Percentiles rank a stretch among this genome's conserved stretches.
Evolutionary conservation across 139 green algal genomes (phyloP).

Genomic region (Haematococcus sp.): DNA sequence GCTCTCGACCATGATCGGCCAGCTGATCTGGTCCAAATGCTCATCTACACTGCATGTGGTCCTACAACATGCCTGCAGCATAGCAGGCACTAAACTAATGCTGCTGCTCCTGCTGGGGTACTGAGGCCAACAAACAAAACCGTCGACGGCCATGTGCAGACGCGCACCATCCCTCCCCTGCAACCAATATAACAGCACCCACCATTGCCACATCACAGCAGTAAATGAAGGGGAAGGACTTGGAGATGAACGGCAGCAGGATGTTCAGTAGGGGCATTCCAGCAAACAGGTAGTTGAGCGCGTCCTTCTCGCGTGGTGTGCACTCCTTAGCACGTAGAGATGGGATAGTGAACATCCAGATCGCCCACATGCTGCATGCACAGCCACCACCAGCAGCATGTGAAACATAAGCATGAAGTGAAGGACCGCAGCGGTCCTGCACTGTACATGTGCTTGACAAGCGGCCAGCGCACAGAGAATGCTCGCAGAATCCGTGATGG

Average conservation of each 20-base stretch:
- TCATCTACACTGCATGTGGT: too few relatives aligned
- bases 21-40: too few relatives aligned
- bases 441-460: background rate
- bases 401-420: background rate
- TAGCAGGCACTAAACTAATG: too few relatives aligned
- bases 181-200: background rate
- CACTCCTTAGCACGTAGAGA: slow-evolving; percentile 91
- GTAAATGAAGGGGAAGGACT: slow-evolving; percentile 92
- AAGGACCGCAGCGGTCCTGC: background rate
- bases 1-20: too few relatives aligned
- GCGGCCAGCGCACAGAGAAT: too few relatives aligned
- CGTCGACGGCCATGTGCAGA: too few relatives aligned
- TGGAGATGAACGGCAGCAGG: slow-evolving; percentile 87
- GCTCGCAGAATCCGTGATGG: too few relatives aligned
- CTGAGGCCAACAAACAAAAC: too few relatives aligned
- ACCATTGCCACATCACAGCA: slow-evolving; percentile 78
- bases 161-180: too few relatives aligned
- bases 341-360: slow-evolving; percentile 98
- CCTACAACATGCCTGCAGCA: too few relatives aligned
- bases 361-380: slow-evolving; percentile 86
- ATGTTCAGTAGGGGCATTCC: slow-evolving; percentile 92
- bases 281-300: slow-evolving; percentile 94
- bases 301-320: slow-evolving; percentile 89
- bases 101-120: too few relatives aligned
- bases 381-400: background rate